Conservation (phyloP, 2,329 filamentous ascomycete species). For the Simplicillium aogashimaense region DNA sequence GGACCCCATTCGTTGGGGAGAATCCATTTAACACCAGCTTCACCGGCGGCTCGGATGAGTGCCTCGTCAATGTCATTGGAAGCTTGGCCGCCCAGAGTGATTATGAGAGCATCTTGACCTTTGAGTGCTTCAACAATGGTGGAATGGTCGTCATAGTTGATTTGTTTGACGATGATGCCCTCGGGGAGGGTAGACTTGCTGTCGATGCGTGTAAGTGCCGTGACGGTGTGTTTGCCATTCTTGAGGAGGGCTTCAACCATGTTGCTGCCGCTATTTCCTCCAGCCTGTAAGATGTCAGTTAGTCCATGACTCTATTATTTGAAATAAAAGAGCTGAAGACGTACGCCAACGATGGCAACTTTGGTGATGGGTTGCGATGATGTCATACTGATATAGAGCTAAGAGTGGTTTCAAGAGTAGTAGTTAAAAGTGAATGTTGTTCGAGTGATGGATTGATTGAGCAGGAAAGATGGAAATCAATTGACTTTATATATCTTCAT, state of each 20-base stretch:
- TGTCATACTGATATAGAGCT: not conserved
- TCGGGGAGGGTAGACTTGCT: slow-evolving; percentile 27
- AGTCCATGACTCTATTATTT: too few relatives aligned
- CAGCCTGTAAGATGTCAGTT: slow-evolving; percentile 11
- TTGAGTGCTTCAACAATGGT: slow-evolving; percentile 34
- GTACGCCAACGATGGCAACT: slow-evolving; percentile 31
- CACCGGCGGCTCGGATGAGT: slow-evolving; percentile 33
- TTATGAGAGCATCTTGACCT: slow-evolving; percentile 39
- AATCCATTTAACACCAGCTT: slow-evolving; percentile 34
- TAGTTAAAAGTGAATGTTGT: too few relatives aligned
- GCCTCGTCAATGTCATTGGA: slow-evolving; percentile 26
- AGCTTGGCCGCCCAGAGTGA: slow-evolving; percentile 28
- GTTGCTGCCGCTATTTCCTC: slow-evolving; percentile 24
- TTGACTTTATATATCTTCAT: too few relatives aligned
- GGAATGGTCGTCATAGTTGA: slow-evolving; percentile 29
- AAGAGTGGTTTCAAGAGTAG: too few relatives aligned
- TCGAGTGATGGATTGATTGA: too few relatives aligned
- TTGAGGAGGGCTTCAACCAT: slow-evolving; percentile 29
- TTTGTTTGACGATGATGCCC: slow-evolving; percentile 24
- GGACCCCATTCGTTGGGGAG: slow-evolving; percentile 32
- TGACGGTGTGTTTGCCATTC: slow-evolving; percentile 36
- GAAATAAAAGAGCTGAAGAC: slow-evolving; percentile 12
- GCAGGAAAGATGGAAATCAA: too few relatives aligned
- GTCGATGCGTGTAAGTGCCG: slow-evolving; percentile 33
- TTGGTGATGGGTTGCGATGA: slow-evolving; percentile 13